Conservation (phyloP, 768 basidiomycete genomes). For the Termitomyces sp. region DNA sequence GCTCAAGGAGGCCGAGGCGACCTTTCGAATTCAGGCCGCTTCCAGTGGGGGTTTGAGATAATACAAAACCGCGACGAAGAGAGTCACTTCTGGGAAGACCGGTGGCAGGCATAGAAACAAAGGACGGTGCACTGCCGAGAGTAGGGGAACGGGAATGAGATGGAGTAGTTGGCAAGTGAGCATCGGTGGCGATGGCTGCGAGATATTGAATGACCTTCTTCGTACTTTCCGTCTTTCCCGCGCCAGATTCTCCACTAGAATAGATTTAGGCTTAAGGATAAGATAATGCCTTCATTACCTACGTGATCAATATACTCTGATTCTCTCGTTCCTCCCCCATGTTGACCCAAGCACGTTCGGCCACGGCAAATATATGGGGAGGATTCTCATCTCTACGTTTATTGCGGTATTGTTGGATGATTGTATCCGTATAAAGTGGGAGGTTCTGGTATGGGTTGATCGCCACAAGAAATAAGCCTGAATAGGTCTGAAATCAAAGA, state of each 20-base stretch:
- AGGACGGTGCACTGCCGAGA: constrained; percentile 42
- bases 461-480: constrained; percentile 95
- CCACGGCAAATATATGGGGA: constrained; percentile 96
- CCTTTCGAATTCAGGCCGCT: constrained; percentile 56
- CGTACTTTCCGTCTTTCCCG: constrained; percentile 97
- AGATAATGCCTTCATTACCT: constrained; percentile 24
- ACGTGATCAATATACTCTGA: constrained; percentile 98
- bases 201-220: constrained; percentile 99
- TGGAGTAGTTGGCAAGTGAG: constrained; percentile 45
- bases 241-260: constrained; percentile 91
- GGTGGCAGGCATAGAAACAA: constrained; percentile 49
- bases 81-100: constrained; percentile 69
- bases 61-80: constrained; percentile 47
- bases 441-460: constrained; percentile 95
- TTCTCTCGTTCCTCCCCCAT: constrained; percentile 98
- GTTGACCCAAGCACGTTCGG: constrained; percentile 96
- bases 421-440: constrained; percentile 85
- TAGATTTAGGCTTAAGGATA: constrained; percentile 7
- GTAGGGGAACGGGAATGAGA: constrained; percentile 69
- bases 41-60: constrained; percentile 40
- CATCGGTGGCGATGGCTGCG: constrained; percentile 90
- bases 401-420: constrained; percentile 86
- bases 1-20: constrained; percentile 82
- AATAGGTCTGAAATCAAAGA: constrained; percentile 63
- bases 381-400: constrained; percentile 88